These are phyloP conservation scores for Saitoella complicata DNA, from an alignment of 805 yeast species.

Conservation along the genomic window DNA sequence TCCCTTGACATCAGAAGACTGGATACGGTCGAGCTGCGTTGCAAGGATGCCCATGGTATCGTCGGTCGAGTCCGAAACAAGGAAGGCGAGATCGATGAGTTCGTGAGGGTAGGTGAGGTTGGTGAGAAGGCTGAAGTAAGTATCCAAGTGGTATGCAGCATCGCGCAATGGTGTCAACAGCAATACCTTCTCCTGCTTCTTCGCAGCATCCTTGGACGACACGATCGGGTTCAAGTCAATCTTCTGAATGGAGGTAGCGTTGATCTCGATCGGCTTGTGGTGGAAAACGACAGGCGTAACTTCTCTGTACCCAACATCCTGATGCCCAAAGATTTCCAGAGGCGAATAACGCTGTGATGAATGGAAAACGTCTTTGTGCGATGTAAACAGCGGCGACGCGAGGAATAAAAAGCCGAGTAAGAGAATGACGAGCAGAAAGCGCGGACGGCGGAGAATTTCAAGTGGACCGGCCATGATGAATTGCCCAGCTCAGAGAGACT, in stretches of 20 bases:
- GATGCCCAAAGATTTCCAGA: no score
- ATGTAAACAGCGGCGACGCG: no score
- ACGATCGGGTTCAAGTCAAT: background rate
- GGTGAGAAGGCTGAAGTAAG: slow-evolving; percentile 71
- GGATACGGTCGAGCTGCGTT: slow-evolving; percentile 42
- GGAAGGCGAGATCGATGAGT: slow-evolving; percentile 63
- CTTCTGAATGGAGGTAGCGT: background rate
- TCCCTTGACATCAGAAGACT: slow-evolving; percentile 16
- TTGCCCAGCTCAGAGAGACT: no score
- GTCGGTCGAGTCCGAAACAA: slow-evolving; percentile 83
- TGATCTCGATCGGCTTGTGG: background rate
- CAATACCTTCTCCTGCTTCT: slow-evolving; percentile 46
- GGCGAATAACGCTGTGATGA: no score
- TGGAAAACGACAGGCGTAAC: background rate
- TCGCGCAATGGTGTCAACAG: slow-evolving; percentile 85
- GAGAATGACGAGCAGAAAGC: no score
- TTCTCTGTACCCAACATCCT: no score
- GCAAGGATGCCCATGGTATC: slow-evolving; percentile 60
- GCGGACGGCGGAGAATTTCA: no score
- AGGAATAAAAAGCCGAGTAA: no score
- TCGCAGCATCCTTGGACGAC: no score
- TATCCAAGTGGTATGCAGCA: slow-evolving; percentile 77
- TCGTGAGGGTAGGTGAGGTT: slow-evolving; percentile 70
- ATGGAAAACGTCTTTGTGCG: no score
- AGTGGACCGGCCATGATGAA: no score